phyloP scores from a whole-genome alignment of 768 basidiomycete genomes.

The Tephrocybe sp. region DNA sequence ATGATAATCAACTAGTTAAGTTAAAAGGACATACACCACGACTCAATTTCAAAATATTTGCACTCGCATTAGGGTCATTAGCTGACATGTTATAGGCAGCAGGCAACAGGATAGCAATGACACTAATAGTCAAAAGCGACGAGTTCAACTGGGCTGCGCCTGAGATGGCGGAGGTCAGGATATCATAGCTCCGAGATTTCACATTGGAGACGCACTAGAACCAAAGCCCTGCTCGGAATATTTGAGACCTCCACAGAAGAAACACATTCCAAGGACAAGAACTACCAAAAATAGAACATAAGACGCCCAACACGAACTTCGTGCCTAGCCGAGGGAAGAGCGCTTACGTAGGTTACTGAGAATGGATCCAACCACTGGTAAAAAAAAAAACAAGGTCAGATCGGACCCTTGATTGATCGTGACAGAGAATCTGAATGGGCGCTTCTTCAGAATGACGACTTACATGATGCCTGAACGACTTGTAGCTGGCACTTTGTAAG shows the following conservation, averaged over 20 bases:
- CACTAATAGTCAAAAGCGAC: constrained; percentile 73
- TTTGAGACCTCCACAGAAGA: constrained; percentile 78
- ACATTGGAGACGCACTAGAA: constrained; percentile 51
- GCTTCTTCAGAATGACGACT: constrained; percentile 25
- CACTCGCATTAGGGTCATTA: constrained; percentile 25
- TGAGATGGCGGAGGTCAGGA: constrained; percentile 14
- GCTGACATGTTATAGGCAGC: constrained; percentile 73
- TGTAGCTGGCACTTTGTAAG: constrained; percentile 54
- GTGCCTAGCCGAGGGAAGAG: constrained; percentile 4
- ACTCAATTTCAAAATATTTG: constrained; percentile 62
- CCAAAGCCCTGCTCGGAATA: constrained; percentile 82
- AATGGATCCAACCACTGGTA: constrained; percentile 79
- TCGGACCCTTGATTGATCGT: constrained; percentile 2
- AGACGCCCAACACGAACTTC: not conserved
- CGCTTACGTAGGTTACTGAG: constrained; percentile 76
- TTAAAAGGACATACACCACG: constrained; percentile 54
- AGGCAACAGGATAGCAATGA: constrained; percentile 75
- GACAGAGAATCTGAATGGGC: not conserved
- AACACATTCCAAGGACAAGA: constrained; percentile 86
- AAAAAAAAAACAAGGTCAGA: constrained; percentile 16
- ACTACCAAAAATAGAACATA: constrained; percentile 35
- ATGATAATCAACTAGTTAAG: not conserved
- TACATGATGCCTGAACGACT: constrained; percentile 81
- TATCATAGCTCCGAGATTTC: not conserved
- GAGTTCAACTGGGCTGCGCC: constrained; percentile 70